Evolutionary conservation across 2,329 filamentous ascomycete species (phyloP).

Genomic region (Xenoacremonium recifei): DNA sequence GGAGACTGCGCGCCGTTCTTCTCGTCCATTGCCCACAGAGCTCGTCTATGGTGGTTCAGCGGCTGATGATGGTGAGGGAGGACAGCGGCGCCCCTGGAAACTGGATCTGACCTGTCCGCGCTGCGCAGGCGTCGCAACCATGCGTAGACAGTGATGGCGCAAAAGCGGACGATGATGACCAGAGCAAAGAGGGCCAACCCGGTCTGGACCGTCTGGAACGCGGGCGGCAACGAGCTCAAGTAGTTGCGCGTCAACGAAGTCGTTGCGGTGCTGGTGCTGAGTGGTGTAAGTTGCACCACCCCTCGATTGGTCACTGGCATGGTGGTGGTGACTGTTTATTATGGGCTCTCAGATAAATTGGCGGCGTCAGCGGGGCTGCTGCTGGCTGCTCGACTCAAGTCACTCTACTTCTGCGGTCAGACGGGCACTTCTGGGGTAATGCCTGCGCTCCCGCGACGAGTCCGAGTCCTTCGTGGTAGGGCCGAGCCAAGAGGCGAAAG

Average conservation of each 20-base stretch:
- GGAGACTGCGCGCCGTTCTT: slow-evolving; percentile 19
- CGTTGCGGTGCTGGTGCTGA: too few species aligned
- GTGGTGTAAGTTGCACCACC: slow-evolving; percentile 29
- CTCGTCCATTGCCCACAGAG: slow-evolving; percentile 25
- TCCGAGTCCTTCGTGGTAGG: slow-evolving; percentile 28
- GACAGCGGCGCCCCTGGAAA: slow-evolving; percentile 13
- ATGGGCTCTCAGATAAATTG: slow-evolving; percentile 27
- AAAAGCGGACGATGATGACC: slow-evolving; percentile 32
- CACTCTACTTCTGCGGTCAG: slow-evolving; percentile 35
- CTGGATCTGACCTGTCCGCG: slow-evolving; percentile 22
- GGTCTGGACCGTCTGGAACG: slow-evolving; percentile 25
- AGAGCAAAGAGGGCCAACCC: slow-evolving; percentile 35
- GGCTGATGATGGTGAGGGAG: slow-evolving; percentile 15
- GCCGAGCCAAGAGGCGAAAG: slow-evolving; percentile 24
- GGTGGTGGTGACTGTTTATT: slow-evolving; percentile 25
- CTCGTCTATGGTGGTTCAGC: too few species aligned
- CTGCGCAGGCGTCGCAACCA: slow-evolving; percentile 27
- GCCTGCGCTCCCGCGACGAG: slow-evolving; percentile 27
- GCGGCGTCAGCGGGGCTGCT: slow-evolving; percentile 32
- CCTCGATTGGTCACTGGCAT: slow-evolving; percentile 33
- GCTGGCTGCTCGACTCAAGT: too few species aligned
- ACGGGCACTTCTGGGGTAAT: slow-evolving; percentile 29
- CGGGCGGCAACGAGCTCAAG: slow-evolving; percentile 30
- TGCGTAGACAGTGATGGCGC: slow-evolving; percentile 22
- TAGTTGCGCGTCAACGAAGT: slow-evolving; percentile 24